Base-by-base conservation (phyloP, 208 protist species). In the Trypanosoma caninum region DNA sequence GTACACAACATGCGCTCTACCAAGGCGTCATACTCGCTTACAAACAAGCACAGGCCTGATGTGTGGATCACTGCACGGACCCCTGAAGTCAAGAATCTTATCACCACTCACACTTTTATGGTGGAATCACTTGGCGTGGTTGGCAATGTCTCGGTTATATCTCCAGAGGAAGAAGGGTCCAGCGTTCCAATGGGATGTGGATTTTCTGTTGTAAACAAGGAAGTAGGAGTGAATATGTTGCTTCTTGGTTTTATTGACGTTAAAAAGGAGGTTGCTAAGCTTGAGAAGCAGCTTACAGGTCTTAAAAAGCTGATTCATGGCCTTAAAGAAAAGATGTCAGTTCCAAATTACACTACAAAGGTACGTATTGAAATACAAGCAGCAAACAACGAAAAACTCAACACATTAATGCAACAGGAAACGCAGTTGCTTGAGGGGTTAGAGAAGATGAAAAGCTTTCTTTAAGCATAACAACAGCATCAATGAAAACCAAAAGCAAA, bases 211-310 rank as follows among this genome's bases (percentile, higher is more conserved):
- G 87, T 96, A 23, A 93, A 73, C 46, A 87, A 91, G 69, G 83
- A 88, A 27, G 61, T 94, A 4, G 81, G 80, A 27, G 73, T 92
- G 35, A 71, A 96, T 61, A 91, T 97, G 81, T 87, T 95, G 82
- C 74, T 97, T 11, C 68, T 81, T 22, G 91, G 90, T 44, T 86
- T 90, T 62, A 96, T 97, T 72, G 93, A 97, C 60, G 78, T 90
- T 2, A 74, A 72, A 44, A 93, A 92, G 83, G 92, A 97, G 69
- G 71, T 95, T 25, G 64, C 63, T 55, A 94, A 93, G 77, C 69
- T 94, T 37, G 76, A 90, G 59, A 95, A 94, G 76, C 80, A 96
- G 64, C 56, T 84, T n/a, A 77, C 62, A 1, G 77, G 65, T 28
- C 68, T 96, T 5, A 40, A 74, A 37, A 96, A 97, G 76, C 76